Evolutionary conservation across 1,284 basidiomycete species (phyloP), one percentile per base, ranked within the genome.

Genomic region (Paramarasmius palmivorus): DNA sequence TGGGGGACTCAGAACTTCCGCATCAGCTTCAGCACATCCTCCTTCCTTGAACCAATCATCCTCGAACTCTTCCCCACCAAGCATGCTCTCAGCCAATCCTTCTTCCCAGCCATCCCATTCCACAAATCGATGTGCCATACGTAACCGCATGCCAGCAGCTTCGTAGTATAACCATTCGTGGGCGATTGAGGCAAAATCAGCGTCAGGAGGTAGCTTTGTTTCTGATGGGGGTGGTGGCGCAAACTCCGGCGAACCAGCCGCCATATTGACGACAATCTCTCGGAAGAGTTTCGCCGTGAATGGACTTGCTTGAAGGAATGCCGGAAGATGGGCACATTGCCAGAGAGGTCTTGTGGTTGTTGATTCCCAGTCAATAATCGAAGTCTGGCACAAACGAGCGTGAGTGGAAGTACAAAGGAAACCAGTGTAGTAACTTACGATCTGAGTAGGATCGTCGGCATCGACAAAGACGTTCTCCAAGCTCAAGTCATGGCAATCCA

Each of bases 61-160:
- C 60, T 90, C 84, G 45, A 75, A 66, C 20, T 88, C 88, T 61
- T 81, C 84, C 0, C 83, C 77, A 0, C 88, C 89, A 22, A 92
- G 73, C 42, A 90, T 88, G 55, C 81, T 84, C 10, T 83, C 81
- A 2, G 88, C 80, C 22, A 92, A 73, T 0, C 88, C 90, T 63
- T 92, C 90, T 63, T 92, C 89, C 89, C 90, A 92, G 2, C 89
- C 90, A 62, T 92, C 89, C 90, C 90, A 92, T 64, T 92, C 90
- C 35, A 78, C 80, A 60, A 83, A 88, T 17, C 88, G 81, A 67
- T 92, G 89, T 2, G 86, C 88, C 67, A 86, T 78, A 39, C 90
- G 80, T 46, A 90, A 71, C 3, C 83, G 78, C 49, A 78, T 75
- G 4, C 90, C 87, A 15, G 77, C 64, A 3, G 77, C 71, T 65